A percentile compares a stretch with the other conserved stretches of the same genome.
Evolutionary conservation across 2,329 filamentous ascomycete genomes (phyloP).

Genomic region (Volutella citrinella): DNA sequence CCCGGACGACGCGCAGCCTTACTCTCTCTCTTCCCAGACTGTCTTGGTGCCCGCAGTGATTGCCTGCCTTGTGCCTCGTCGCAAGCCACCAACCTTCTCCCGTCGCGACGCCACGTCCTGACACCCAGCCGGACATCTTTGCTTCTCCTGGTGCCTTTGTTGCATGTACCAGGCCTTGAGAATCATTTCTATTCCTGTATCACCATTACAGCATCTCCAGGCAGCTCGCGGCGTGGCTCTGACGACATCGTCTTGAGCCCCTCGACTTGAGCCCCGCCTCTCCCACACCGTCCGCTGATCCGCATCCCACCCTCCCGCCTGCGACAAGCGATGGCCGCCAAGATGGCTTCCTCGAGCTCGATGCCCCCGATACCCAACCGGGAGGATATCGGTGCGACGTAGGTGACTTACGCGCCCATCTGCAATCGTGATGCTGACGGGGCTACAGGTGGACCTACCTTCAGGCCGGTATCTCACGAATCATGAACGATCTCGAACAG

Average conservation of each 20-base stretch:
- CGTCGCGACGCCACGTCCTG: too few relatives aligned
- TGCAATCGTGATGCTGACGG: conserved; percentile 18
- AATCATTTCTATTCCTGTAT: too few relatives aligned
- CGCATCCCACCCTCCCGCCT: conserved; percentile 11
- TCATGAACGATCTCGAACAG: conserved; percentile 89
- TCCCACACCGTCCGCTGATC: conserved; percentile 14
- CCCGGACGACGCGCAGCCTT: too few relatives aligned
- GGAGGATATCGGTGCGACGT: conserved; percentile 58
- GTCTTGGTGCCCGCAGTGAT: too few relatives aligned
- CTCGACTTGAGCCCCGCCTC: conserved; percentile 25
- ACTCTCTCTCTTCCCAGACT: too few relatives aligned
- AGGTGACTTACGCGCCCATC: conserved; percentile 17
- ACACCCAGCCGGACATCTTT: too few relatives aligned
- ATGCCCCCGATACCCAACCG: conserved; percentile 60
- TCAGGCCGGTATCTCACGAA: conserved; percentile 81
- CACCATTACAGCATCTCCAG: too few relatives aligned
- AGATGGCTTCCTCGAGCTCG: conserved; percentile 33
- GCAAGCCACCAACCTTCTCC: too few relatives aligned
- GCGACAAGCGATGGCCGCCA: conserved; percentile 31
- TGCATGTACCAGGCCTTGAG: too few relatives aligned
- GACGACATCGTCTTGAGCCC: conserved; percentile 22
- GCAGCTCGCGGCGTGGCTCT: conserved; percentile 10
- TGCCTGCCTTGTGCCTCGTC: too few relatives aligned
- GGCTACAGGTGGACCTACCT: conserved; percentile 83
- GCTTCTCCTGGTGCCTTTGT: too few relatives aligned